These are phyloP conservation scores for Albugo laibachii DNA, from an alignment of 352 stramenopile species.

Conservation along the genomic window DNA sequence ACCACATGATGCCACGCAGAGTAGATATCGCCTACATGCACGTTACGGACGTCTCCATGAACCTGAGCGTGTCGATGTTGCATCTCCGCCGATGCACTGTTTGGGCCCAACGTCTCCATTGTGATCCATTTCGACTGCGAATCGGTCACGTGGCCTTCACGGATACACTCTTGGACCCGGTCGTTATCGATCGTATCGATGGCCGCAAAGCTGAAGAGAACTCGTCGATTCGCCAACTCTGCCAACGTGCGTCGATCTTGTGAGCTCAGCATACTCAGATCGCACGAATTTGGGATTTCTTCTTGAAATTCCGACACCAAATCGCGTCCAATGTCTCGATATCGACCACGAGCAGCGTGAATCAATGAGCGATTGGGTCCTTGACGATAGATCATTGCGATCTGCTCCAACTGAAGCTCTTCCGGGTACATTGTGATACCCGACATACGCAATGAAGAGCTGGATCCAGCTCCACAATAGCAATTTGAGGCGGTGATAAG, in stretches of 20 bases:
- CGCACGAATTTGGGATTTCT: too few species aligned
- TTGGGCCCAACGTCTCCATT: slow-evolving; percentile 17
- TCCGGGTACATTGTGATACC: slow-evolving; percentile 71
- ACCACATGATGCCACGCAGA: slow-evolving; percentile 29
- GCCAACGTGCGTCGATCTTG: slow-evolving; percentile 21
- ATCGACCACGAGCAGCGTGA: too few species aligned
- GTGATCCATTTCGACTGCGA: slow-evolving; percentile 37
- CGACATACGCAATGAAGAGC: slow-evolving; percentile 22
- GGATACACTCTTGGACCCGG: slow-evolving; percentile 46
- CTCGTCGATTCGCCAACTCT: slow-evolving; percentile 24
- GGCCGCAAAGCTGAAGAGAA: slow-evolving; percentile 46
- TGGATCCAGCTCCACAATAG: slow-evolving; percentile 28
- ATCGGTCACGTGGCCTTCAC: slow-evolving; percentile 22
- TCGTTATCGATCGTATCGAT: slow-evolving; percentile 36
- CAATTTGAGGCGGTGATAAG: slow-evolving; percentile 58
- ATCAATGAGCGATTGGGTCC: slow-evolving; percentile 18
- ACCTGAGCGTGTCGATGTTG: slow-evolving; percentile 48
- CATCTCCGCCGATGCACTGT: slow-evolving; percentile 17
- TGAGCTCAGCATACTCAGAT: slow-evolving; percentile 6
- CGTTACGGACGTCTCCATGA: slow-evolving; percentile 31
- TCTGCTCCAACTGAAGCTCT: slow-evolving; percentile 24
- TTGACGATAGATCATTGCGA: slow-evolving; percentile 36
- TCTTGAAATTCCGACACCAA: slow-evolving; percentile 35
- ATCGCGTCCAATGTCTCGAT: slow-evolving; percentile 21
- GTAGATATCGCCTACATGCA: slow-evolving; percentile 17